These are phyloP conservation scores for Cajanus cajan DNA, from an alignment of 306 rosid species.

Conservation along the genomic window DNA sequence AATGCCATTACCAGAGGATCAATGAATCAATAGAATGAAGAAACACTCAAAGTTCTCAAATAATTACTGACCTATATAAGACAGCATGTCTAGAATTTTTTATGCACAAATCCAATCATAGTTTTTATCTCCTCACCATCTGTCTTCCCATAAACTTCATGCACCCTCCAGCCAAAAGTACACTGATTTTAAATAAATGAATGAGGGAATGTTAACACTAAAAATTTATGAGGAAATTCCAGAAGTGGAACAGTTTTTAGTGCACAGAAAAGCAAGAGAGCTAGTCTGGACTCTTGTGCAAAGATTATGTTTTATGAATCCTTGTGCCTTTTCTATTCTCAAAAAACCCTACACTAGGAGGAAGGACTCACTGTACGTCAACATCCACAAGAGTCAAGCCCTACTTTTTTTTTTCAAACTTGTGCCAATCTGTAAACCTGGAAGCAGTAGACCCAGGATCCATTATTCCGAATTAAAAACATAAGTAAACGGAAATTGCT, in stretches of 20 bases:
- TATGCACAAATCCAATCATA: background rate
- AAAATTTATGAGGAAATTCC: background rate
- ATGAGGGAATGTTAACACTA: background rate
- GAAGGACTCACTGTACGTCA: constrained; percentile 16
- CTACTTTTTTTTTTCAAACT: constrained; percentile 23
- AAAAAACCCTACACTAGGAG: constrained; percentile 1
- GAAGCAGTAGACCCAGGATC: constrained; percentile 22
- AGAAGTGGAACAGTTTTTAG: constrained; percentile 8
- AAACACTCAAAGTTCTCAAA: constrained; percentile 9
- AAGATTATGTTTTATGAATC: background rate
- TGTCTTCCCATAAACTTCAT: constrained; percentile 1
- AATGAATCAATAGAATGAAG: constrained; percentile 21
- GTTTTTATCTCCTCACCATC: background rate
- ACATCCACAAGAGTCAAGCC: constrained; percentile 27
- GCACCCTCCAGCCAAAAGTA: background rate
- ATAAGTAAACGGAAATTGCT: constrained; percentile 10
- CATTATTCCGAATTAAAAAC: constrained; percentile 21
- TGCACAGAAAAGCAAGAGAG: background rate
- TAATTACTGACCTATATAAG: constrained; percentile 5
- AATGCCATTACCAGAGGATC: constrained; percentile 10
- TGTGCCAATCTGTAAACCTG: constrained; percentile 22
- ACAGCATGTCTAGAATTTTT: background rate
- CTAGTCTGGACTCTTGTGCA: background rate
- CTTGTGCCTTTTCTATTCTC: background rate
- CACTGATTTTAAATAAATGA: background rate